Evolutionary conservation across 1,284 basidiomycete genomes (phyloP).

Genomic region (Pyrrhoderma lamaoense): DNA sequence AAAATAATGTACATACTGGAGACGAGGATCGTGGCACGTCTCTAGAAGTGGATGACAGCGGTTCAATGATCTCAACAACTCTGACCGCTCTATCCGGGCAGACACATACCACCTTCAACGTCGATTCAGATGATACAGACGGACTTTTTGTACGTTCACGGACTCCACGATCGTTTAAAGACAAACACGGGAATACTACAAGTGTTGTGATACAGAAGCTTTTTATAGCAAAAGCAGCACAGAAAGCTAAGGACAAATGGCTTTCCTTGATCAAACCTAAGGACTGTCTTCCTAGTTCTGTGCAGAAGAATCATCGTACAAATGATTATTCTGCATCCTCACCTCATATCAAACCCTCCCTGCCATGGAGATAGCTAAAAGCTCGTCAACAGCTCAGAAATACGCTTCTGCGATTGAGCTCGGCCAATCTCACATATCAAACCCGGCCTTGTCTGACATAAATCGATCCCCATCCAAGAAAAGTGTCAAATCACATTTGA

Average conservation of each 20-base stretch:
- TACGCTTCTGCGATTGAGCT: slow-evolving; percentile 16
- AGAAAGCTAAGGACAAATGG: slow-evolving; percentile 56
- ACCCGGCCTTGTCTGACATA: not conserved
- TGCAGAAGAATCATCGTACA: not conserved
- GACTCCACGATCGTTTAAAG: slow-evolving; percentile 20
- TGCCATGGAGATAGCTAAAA: not conserved
- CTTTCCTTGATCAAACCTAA: slow-evolving; percentile 38
- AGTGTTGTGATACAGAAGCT: slow-evolving; percentile 31
- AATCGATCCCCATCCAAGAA: slow-evolving; percentile 8
- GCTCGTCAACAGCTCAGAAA: slow-evolving; percentile 1
- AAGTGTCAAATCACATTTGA: slow-evolving; percentile 7
- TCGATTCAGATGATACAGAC: slow-evolving; percentile 5
- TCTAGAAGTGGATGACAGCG: slow-evolving; percentile 13
- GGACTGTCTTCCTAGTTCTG: not conserved
- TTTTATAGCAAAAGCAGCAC: slow-evolving; percentile 39
- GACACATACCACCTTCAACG: not conserved
- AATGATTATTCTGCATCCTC: slow-evolving; percentile 4
- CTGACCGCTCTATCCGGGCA: slow-evolving; percentile 7
- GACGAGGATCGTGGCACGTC: slow-evolving; percentile 3
- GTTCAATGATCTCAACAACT: slow-evolving; percentile 13
- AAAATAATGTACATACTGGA: not conserved
- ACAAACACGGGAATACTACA: slow-evolving; percentile 1
- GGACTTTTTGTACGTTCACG: slow-evolving; percentile 19
- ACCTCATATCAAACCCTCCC: slow-evolving; percentile 2
- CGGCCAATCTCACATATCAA: not conserved